Base-by-base conservation (phyloP, 345 rosid species). In the Rubroshorea leprosula region DNA sequence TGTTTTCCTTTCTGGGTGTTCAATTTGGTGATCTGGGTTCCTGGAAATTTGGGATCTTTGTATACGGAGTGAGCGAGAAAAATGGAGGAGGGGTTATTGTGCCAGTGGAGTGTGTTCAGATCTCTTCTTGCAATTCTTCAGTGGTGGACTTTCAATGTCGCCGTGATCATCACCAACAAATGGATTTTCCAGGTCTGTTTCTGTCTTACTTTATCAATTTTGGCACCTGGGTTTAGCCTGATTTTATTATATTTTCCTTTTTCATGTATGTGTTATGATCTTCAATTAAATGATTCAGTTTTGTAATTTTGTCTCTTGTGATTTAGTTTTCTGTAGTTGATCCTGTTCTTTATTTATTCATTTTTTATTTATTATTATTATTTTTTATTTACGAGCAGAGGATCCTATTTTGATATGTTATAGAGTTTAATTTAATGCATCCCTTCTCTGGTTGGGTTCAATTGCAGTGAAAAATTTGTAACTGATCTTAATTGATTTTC, bases 121-220 rank as follows among this genome's bases (percentile, higher is more conserved):
- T 93, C 97, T 73, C 82, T 93, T 21, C 75, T 89, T 20, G 99
- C 99, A 20, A 93, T 93, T 73, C 41, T 87, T 50, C 99, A 93
- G 23, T 93, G 99, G 99, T 93, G 97, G 99, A 78, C 62, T 47
- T 93, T 89, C 81, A 93, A 93, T 57, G 99, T 93, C 15, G 81
- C 96, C 27, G 97, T 93, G 29, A 93, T 93, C 79, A 84, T 93
- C 84, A 87, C 79, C 81, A 93, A 93, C 92, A 93, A 93, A 70
- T 93, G 99, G 99, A 93, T 93, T 92, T 93, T 93, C 49, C 99
- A 93, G 99, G 99, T 90, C 60, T 56, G 24, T 67, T 65, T 57
- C 60, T 16, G 52, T 16, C 26, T 56, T 26, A 49, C 23, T 29
- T 21, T 23, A 1, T 13, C 5, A 16, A 54, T 71, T 51, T 68